Evolutionary conservation across 208 protist species (phyloP).

Genomic region (Leishmania arabica): DNA sequence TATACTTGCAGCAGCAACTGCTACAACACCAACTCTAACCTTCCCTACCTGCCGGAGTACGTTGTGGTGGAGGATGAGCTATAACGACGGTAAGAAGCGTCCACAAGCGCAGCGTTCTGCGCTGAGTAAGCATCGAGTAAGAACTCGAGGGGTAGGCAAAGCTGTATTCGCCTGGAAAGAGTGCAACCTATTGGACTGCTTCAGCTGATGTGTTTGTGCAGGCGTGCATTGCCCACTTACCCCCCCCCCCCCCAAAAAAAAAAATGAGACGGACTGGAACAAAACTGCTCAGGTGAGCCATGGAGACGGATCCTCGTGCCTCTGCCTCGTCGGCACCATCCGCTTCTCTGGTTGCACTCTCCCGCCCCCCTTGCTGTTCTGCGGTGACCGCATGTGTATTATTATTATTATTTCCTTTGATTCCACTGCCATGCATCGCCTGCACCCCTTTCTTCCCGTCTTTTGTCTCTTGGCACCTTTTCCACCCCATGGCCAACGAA

Average conservation of each 20-base stretch:
- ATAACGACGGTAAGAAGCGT: constrained; percentile 20
- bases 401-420: background rate
- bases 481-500: background rate
- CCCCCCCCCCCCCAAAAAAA: background rate
- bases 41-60: constrained; percentile 69
- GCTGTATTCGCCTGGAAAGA: background rate
- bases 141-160: background rate
- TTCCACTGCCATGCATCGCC: background rate
- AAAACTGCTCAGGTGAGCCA: background rate
- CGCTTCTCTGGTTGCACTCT: background rate
- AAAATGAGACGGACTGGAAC: background rate
- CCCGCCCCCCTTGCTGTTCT: background rate
- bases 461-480: background rate
- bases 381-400: background rate
- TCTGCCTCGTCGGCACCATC: background rate
- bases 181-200: too few species aligned
- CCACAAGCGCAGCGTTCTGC: background rate
- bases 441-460: background rate
- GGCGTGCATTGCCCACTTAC: background rate
- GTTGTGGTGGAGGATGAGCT: constrained; percentile 82
- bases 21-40: constrained; percentile 33
- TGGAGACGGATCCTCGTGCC: background rate
- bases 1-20: constrained; percentile 83
- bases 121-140: background rate
- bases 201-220: background rate